Conservation (phyloP, 2,329 filamentous ascomycete genomes). For the Penicillium sp. region DNA sequence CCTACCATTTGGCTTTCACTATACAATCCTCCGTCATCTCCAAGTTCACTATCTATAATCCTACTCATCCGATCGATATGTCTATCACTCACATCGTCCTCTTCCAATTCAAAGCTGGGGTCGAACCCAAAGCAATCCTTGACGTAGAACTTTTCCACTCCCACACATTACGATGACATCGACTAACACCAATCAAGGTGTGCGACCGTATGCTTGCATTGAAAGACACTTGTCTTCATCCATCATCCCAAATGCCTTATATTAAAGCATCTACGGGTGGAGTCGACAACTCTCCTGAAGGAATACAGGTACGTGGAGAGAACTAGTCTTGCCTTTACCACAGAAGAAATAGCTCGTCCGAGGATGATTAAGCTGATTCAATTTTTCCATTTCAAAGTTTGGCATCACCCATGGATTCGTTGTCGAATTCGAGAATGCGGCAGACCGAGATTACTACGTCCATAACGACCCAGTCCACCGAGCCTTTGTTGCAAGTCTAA, state of each 20-base stretch:
- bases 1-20: no score
- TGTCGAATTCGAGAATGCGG: conserved; percentile 62
- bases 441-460: conserved; percentile 70
- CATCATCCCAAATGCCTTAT: conserved; percentile 59
- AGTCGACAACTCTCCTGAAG: conserved; percentile 62
- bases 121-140: conserved; percentile 52
- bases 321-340: not conserved
- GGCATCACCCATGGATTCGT: conserved; percentile 71
- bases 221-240: conserved; percentile 60
- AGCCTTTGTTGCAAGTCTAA: conserved; percentile 54
- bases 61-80: conserved; percentile 45
- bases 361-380: not conserved
- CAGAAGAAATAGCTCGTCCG: not conserved
- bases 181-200: conserved; percentile 40
- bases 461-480: conserved; percentile 64
- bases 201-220: conserved; percentile 60
- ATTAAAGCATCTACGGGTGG: conserved; percentile 61
- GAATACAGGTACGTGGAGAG: conserved; percentile 51
- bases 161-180: not conserved
- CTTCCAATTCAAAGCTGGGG: conserved; percentile 62
- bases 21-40: no score
- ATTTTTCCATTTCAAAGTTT: conserved; percentile 41
- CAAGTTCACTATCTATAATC: no score
- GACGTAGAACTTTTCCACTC: conserved; percentile 49
- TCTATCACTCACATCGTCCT: conserved; percentile 68